Conservation (phyloP, 345 rosid species). For the Brassica cretica region DNA sequence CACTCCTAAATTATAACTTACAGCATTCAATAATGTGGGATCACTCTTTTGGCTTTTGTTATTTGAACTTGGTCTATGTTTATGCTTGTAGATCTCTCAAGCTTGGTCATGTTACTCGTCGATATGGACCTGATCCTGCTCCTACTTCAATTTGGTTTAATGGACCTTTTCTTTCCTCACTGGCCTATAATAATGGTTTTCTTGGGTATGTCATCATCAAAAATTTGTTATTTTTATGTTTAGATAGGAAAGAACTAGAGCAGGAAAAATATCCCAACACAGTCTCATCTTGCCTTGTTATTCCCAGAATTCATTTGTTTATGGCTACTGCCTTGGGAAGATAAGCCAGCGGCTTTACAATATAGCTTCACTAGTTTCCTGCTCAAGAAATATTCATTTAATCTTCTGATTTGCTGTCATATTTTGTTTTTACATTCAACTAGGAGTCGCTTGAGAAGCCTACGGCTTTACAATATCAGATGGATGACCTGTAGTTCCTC, state of each 20-base stretch:
- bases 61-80: background rate
- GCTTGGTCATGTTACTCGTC: slow-evolving; percentile 73
- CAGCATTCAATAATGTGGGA: background rate
- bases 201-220: slow-evolving; percentile 16
- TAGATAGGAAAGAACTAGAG: slow-evolving; percentile 1
- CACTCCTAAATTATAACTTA: too few species aligned
- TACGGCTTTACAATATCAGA: slow-evolving; percentile 72
- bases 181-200: slow-evolving; percentile 37
- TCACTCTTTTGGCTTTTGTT: background rate
- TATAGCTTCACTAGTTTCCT: too few species aligned
- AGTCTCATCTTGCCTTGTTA: too few species aligned
- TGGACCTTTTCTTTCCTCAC: slow-evolving; percentile 61
- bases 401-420: too few species aligned
- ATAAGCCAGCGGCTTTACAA: too few species aligned
- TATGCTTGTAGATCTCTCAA: slow-evolving; percentile 62
- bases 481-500: slow-evolving; percentile 59
- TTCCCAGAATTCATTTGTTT: too few species aligned
- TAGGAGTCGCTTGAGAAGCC: slow-evolving; percentile 60
- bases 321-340: too few species aligned
- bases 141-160: slow-evolving; percentile 47
- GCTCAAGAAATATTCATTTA: too few species aligned
- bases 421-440: slow-evolving; percentile 6
- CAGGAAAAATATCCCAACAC: background rate
- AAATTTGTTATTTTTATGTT: too few species aligned
- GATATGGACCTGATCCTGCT: slow-evolving; percentile 38